Percentiles rank a stretch among this genome's conserved stretches.
Evolutionary conservation across 108 stramenopile genomes (phyloP).

Genomic region (Fragilaria radians): DNA sequence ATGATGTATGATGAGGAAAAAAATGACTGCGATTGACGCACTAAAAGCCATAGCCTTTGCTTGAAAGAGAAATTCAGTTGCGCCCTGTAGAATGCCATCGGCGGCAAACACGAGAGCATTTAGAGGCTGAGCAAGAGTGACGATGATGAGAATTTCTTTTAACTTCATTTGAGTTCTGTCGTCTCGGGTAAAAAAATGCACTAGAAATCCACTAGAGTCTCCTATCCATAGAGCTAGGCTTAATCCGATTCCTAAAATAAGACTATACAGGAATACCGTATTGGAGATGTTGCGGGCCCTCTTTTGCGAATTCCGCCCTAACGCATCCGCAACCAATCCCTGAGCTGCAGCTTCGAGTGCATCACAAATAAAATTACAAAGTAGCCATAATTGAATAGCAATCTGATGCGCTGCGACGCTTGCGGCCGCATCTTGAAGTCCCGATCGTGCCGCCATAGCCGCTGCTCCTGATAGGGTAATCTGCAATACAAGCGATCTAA

Average conservation of each 20-base stretch:
- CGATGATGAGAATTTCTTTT: conserved; percentile 47
- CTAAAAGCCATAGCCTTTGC: conserved; percentile 77
- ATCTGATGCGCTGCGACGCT: conserved; percentile 83
- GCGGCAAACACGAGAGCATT: conserved; percentile 83
- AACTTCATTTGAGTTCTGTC: conserved; percentile 48
- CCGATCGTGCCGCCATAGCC: conserved; percentile 65
- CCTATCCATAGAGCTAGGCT: conserved; percentile 45
- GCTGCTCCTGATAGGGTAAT: conserved; percentile 64
- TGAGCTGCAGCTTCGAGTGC: conserved; percentile 77
- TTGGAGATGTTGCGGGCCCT: conserved; percentile 37
- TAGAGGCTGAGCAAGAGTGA: conserved; percentile 74
- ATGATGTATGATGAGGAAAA: conserved; percentile 37
- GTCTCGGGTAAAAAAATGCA: conserved; percentile 64
- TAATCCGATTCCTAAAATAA: conserved; percentile 46
- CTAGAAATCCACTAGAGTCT: conserved; percentile 45
- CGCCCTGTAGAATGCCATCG: conserved; percentile 84
- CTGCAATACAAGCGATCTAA: conserved; percentile 64
- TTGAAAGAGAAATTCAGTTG: conserved; percentile 72
- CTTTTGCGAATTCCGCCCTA: conserved; percentile 43
- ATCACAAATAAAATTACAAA: conserved; percentile 79
- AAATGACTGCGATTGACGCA: conserved; percentile 38
- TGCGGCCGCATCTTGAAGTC: conserved; percentile 44
- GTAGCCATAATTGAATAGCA: conserved; percentile 75
- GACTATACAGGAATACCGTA: conserved; percentile 67
- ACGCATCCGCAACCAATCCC: conserved; percentile 74